phyloP scores from a whole-genome alignment of 768 basidiomycete genomes.

The Lentinula raphanica region DNA sequence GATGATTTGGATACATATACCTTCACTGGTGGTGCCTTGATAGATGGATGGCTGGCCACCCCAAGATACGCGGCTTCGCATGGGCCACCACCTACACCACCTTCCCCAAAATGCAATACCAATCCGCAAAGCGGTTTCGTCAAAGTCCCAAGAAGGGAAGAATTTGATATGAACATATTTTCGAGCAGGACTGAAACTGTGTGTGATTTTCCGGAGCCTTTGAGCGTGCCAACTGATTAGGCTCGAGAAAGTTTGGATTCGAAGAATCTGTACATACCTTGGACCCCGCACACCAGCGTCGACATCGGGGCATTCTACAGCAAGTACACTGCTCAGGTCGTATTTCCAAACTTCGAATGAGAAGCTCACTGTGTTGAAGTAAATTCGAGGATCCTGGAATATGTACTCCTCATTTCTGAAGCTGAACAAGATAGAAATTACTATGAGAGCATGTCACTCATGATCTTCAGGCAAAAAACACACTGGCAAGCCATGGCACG shows the following conservation, averaged over 20 bases:
- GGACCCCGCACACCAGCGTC: conserved; percentile 70
- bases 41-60: conserved; percentile 22
- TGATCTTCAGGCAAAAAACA: conserved; percentile 10
- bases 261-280: conserved; percentile 32
- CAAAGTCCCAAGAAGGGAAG: conserved; percentile 43
- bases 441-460: not conserved
- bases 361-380: conserved; percentile 57
- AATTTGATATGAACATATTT: conserved; percentile 58
- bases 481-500: conserved; percentile 41
- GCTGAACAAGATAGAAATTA: conserved; percentile 17
- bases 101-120: conserved; percentile 67
- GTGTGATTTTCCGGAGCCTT: conserved; percentile 71
- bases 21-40: conserved; percentile 29
- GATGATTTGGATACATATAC: conserved; percentile 62
- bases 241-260: too few species aligned
- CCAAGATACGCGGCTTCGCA: conserved; percentile 65
- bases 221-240: too few species aligned
- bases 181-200: conserved; percentile 66
- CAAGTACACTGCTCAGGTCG: not conserved
- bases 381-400: conserved; percentile 47
- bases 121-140: conserved; percentile 55
- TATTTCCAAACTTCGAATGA: not conserved
- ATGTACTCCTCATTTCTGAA: conserved; percentile 26
- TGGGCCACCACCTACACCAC: conserved; percentile 50
- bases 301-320: conserved; percentile 71